Conservation (phyloP, 108 stramenopile genomes). For the Cyclotella choctawhatcheeana region DNA sequence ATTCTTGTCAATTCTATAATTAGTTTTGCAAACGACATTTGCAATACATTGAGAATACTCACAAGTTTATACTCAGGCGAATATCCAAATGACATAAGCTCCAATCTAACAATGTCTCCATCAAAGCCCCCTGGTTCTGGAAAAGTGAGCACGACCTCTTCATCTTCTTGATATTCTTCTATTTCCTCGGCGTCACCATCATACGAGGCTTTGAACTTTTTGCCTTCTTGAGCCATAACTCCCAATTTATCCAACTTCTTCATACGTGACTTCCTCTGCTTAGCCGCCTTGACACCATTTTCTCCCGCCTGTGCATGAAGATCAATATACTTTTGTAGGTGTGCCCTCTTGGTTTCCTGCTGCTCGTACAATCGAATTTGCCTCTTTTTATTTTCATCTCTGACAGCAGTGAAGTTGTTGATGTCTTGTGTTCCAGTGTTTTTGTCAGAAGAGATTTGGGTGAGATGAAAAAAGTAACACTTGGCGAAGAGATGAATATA, state of each 20-base stretch:
- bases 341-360: constrained; percentile 75
- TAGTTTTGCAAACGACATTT: too few relatives aligned
- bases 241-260: constrained; percentile 77
- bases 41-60: too few relatives aligned
- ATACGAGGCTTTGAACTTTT: constrained; percentile 64
- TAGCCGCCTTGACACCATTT: constrained; percentile 71
- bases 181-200: constrained; percentile 75
- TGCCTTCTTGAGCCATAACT: constrained; percentile 66
- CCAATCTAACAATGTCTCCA: constrained; percentile 77
- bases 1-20: too few relatives aligned
- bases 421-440: too few relatives aligned
- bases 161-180: constrained; percentile 80
- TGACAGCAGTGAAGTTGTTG: constrained; percentile 77
- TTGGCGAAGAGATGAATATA: too few relatives aligned
- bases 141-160: constrained; percentile 72
- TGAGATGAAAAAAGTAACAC: too few relatives aligned
- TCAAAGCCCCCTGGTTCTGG: constrained; percentile 83
- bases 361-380: constrained; percentile 68
- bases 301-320: constrained; percentile 73
- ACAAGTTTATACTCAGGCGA: constrained; percentile 48
- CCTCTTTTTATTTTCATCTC: constrained; percentile 74
- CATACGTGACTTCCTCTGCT: constrained; percentile 71
- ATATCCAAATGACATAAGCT: constrained; percentile 90
- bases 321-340: constrained; percentile 81
- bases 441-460: too few relatives aligned